Percentiles rank a stretch among this genome's conserved stretches.
phyloP scores from a whole-genome alignment of 2,329 filamentous ascomycete species.

The Didymella pomorum region DNA sequence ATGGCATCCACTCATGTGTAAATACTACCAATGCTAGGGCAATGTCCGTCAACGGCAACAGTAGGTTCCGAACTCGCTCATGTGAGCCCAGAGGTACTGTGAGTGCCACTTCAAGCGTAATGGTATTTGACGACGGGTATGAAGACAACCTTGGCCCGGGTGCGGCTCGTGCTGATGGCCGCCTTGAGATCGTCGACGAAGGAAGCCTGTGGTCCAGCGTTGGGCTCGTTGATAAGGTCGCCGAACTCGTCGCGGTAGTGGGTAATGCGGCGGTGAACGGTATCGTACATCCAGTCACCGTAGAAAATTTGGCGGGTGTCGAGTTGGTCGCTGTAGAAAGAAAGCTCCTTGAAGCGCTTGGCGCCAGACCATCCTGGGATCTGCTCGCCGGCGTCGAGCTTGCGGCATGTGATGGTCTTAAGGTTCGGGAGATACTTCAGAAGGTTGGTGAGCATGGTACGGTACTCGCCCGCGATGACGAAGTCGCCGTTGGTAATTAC shows the following conservation, averaged over 20 bases:
- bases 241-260: slow-evolving; percentile 28
- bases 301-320: slow-evolving; percentile 27
- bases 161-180: slow-evolving; percentile 11
- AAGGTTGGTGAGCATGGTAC: slow-evolving; percentile 19
- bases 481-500: slow-evolving; percentile 14
- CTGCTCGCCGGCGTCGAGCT: slow-evolving; percentile 29
- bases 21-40: slow-evolving; percentile 1
- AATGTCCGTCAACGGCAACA: slow-evolving; percentile 5
- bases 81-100: not conserved
- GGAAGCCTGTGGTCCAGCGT: slow-evolving; percentile 25
- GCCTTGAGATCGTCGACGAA: slow-evolving; percentile 27
- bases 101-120: too few species aligned
- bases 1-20: not conserved
- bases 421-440: slow-evolving; percentile 22
- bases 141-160: slow-evolving; percentile 1
- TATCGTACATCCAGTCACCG: slow-evolving; percentile 33
- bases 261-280: slow-evolving; percentile 21
- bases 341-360: slow-evolving; percentile 20
- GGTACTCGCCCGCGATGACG: slow-evolving; percentile 24
- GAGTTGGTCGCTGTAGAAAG: slow-evolving; percentile 22
- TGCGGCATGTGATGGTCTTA: slow-evolving; percentile 20
- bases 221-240: slow-evolving; percentile 16
- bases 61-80: not conserved
- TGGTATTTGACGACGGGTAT: not conserved
- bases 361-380: slow-evolving; percentile 23